Base-by-base conservation (phyloP, 129 eudicot species). In the Cynara cardunculus region DNA sequence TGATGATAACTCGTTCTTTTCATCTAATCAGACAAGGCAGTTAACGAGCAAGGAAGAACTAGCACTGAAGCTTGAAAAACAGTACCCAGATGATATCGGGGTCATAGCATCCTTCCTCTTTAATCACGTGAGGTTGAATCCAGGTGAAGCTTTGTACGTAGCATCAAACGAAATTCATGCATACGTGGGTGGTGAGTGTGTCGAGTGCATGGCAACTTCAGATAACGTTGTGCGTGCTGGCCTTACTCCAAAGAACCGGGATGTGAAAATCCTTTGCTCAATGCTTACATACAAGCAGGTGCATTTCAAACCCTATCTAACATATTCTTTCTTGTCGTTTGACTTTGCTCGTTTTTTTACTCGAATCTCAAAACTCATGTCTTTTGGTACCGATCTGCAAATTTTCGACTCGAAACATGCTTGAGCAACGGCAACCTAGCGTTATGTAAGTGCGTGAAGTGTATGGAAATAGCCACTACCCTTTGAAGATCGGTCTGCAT, bases 201-300 rank as follows among this genome's bases (percentile, higher is more conserved):
- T 95, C 0, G 99, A 95, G 76, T 95, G 99, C 86, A 95, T 95
- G 99, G 99, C 99, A 71, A 95, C 96, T 25, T 95, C 99, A 78
- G 99, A 95, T 80, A 92, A 95, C 65, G 99, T 95, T 0, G 96
- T 95, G 27, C 97, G 99, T 14, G 99, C 99, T 46, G 99, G 99
- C 72, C 97, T 95, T 39, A 95, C 99, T 69, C 94, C 97, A 5
- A 95, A 95, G 83, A 22, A 86, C 53, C 81, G 97, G 1, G 99
- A 95, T 73, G 97, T 92, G 13, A 80, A 85, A 72, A 92, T 86
- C 35, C 89, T 95, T 26, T 90, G 97, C 81, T 85, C 96, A 13
- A 95, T 95, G 99, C 99, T 95, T 76, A 89, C 97, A 25, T 95
- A 95, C 87, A 95, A 92, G 73, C 97, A 89, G 93, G 99, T 92